Base-by-base conservation (phyloP, 2,329 filamentous ascomycete genomes). In the Colletotrichum caudatum region DNA sequence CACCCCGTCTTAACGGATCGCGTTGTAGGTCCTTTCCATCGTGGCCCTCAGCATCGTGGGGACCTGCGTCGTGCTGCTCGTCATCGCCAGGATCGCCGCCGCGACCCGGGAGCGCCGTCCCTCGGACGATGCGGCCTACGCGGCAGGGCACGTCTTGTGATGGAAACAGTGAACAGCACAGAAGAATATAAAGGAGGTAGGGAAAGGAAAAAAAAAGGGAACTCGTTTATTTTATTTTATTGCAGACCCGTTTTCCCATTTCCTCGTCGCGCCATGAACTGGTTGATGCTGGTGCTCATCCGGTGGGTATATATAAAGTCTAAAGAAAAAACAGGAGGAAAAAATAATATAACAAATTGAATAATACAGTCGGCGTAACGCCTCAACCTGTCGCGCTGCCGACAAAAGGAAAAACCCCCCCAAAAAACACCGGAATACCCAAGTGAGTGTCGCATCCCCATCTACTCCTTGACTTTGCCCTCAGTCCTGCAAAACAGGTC, bases 1-100 rank as follows among this genome's bases (percentile, higher is more conserved):
- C 20, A 4, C n/a, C n/a, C 46, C 9, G 46, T n/a, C 23, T 23
- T 48, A 57, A 61, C 26, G 8, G 23, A 18, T 18, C 18, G 29
- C 67, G 66, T 64, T 64, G 3, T 66, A 92, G 90, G 83, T 92
- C 33, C 88, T 93, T 76, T 88, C 85, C 2, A 80, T 89, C 5
- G 86, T 93, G 37, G 88, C 91, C 3, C 77, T 87, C 11, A 85
- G 85, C 46, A 93, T 94, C 73, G 84, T 93, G 37, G 90, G 86
- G 9, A 89, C 91, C 11, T 93, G 91, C 76, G 80, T 93, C 1
- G 81, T 92, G 14, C 84, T 94, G 4, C 78, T 94, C 5, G 82
- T 88, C 44, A 79, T 87, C 60, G 83, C 85, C 60, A 84, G 82
- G 58, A 57, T 78, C 23, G 62, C 67, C n/a, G 65, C 64, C 37